Conservation (phyloP, 768 basidiomycete species). For the Gloeophyllum trabeum region DNA sequence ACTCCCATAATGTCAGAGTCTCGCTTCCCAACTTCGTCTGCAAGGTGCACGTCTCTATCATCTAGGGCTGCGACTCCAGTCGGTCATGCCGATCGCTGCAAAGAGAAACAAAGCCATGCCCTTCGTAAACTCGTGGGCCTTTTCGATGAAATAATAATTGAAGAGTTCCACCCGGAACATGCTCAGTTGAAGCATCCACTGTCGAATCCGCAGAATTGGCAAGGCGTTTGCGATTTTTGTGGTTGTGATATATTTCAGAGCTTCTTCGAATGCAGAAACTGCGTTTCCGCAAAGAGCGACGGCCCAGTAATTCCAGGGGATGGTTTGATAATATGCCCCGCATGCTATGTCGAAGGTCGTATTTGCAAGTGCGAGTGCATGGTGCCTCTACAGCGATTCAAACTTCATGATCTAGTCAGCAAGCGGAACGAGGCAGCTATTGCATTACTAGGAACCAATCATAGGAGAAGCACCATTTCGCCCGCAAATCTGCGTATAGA, state of each 20-base stretch:
- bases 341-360: conserved; percentile 71
- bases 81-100: background rate
- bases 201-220: no score
- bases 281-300: conserved; percentile 16
- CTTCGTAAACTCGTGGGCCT: conserved; percentile 29
- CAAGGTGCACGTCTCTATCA: background rate
- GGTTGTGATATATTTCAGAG: conserved; percentile 74
- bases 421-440: conserved; percentile 28
- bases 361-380: conserved; percentile 54
- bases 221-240: conserved; percentile 87
- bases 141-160: conserved; percentile 38
- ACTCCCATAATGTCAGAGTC: background rate
- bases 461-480: background rate
- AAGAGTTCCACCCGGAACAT: conserved; percentile 26
- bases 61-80: no score
- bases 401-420: conserved; percentile 32
- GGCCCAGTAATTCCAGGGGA: conserved; percentile 16
- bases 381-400: conserved; percentile 47
- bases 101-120: conserved; percentile 4
- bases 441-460: conserved; percentile 3
- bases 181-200: no score
- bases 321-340: conserved; percentile 48
- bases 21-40: background rate
- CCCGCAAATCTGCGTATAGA: no score
- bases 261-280: conserved; percentile 59